These are phyloP conservation scores for Penicillium brasilianum DNA, from an alignment of 2,329 filamentous ascomycete species.

Conservation along the genomic window DNA sequence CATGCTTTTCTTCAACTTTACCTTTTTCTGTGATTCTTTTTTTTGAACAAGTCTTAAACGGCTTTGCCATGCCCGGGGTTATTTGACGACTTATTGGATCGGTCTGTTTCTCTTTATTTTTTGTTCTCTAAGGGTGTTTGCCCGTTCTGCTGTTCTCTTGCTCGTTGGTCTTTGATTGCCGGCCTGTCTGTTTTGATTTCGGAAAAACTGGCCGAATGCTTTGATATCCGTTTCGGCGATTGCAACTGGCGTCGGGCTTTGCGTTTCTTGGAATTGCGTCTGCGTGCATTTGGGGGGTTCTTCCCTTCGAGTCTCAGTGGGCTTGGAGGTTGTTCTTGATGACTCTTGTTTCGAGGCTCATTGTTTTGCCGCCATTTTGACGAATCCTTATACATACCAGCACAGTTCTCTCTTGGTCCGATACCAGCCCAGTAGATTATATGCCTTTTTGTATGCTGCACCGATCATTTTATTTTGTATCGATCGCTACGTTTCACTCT, in stretches of 20 bases:
- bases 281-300: slow-evolving; percentile 29
- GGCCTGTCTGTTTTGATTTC: slow-evolving; percentile 14
- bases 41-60: slow-evolving; percentile 15
- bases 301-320: slow-evolving; percentile 12
- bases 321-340: slow-evolving; percentile 23
- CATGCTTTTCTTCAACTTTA: slow-evolving; percentile 11
- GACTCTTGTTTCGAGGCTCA: slow-evolving; percentile 23
- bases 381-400: slow-evolving; percentile 32
- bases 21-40: slow-evolving; percentile 5
- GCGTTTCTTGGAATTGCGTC: slow-evolving; percentile 32
- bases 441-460: neutral
- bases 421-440: neutral
- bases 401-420: slow-evolving; percentile 1
- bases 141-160: slow-evolving; percentile 8
- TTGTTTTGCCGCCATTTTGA: slow-evolving; percentile 32
- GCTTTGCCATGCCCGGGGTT: slow-evolving; percentile 20
- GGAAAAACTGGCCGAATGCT: slow-evolving; percentile 27
- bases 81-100: slow-evolving; percentile 31
- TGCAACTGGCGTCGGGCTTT: slow-evolving; percentile 39
- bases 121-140: slow-evolving; percentile 17
- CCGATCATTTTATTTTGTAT: neutral
- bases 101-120: slow-evolving; percentile 15
- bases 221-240: slow-evolving; percentile 46
- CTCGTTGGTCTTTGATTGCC: slow-evolving; percentile 7
- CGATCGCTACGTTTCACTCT: no score